phyloP scores from a whole-genome alignment of 352 stramenopile genomes.

The Blastocystis sp. region DNA sequence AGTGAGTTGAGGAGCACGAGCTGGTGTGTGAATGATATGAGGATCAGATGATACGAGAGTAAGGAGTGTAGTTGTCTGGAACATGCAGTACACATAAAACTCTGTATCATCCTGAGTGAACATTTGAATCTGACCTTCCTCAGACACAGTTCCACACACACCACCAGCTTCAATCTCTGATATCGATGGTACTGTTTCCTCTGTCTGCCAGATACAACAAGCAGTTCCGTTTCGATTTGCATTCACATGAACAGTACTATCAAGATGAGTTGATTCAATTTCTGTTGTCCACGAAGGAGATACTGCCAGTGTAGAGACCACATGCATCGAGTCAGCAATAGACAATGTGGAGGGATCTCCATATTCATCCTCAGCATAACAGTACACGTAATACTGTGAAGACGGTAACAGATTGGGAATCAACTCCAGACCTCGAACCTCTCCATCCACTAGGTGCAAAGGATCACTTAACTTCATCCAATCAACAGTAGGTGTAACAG shows the following conservation, averaged over 20 bases:
- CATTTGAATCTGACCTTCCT: neutral
- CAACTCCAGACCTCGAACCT: neutral
- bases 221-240: constrained; percentile 8
- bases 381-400: constrained; percentile 30
- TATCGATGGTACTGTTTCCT: neutral
- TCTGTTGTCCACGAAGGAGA: neutral
- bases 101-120: neutral
- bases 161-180: neutral
- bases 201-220: neutral
- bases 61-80: neutral
- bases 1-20: neutral
- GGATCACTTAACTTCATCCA: constrained; percentile 16
- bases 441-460: neutral
- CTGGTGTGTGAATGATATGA: neutral
- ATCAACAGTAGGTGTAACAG: neutral
- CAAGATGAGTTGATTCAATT: neutral
- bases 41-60: neutral
- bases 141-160: neutral
- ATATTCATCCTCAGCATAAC: constrained; percentile 42
- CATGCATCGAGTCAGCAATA: neutral
- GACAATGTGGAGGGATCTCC: neutral
- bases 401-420: neutral
- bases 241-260: neutral
- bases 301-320: neutral
- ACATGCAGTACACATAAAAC: neutral